Evolutionary conservation across 2,329 filamentous ascomycete species (phyloP).

Genomic region (Fusarium anguioides): DNA sequence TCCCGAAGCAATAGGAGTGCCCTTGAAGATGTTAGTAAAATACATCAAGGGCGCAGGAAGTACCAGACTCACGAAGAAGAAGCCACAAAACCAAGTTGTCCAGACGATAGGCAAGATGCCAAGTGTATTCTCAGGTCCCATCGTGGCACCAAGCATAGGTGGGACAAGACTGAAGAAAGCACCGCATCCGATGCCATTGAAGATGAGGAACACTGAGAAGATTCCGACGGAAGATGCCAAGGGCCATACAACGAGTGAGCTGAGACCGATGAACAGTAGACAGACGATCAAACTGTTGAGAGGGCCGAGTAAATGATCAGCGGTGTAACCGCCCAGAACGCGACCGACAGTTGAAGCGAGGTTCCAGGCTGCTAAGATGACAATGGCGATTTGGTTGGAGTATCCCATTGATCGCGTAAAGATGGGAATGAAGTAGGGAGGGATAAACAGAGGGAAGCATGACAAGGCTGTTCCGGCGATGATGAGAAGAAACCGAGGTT

Average conservation of each 20-base stretch:
- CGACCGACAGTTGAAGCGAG: conserved; percentile 45
- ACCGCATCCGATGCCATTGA: conserved; percentile 47
- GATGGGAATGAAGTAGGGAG: conserved; percentile 44
- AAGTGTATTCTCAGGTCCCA: conserved; percentile 40
- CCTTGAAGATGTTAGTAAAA: background rate
- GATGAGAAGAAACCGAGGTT: conserved; percentile 41
- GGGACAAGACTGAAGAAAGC: conserved; percentile 49
- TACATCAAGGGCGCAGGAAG: fast-evolving
- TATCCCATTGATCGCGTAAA: conserved; percentile 43
- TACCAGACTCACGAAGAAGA: conserved; percentile 41
- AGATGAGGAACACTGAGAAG: conserved; percentile 35
- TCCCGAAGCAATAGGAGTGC: conserved; percentile 39
- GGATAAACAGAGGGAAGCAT: conserved; percentile 43
- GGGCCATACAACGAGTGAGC: conserved; percentile 45
- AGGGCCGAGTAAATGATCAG: conserved; percentile 42
- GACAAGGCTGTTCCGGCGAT: conserved; percentile 42
- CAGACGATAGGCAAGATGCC: conserved; percentile 45
- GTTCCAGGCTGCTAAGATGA: conserved; percentile 46
- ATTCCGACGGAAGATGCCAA: conserved; percentile 42
- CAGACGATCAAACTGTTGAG: conserved; percentile 46
- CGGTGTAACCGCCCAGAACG: conserved; percentile 41
- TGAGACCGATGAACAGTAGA: conserved; percentile 43
- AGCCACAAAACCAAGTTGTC: conserved; percentile 48
- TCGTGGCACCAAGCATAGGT: conserved; percentile 41
- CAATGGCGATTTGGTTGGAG: conserved; percentile 38